Base-by-base conservation (phyloP, 2,329 filamentous ascomycete species). In the Alternaria alternata region DNA sequence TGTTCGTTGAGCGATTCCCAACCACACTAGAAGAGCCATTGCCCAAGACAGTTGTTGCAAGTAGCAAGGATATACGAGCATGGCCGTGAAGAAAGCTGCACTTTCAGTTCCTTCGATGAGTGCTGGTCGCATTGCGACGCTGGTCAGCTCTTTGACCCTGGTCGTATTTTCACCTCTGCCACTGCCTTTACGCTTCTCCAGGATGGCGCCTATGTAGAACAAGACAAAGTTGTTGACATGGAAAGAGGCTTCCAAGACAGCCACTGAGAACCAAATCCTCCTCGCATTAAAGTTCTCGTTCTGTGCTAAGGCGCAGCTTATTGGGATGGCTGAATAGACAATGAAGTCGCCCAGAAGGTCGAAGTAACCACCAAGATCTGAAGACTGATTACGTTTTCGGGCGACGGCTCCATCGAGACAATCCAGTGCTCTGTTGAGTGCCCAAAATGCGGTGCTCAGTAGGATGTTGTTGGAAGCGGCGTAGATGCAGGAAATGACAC, bases 371-470 rank as follows among this genome's bases (percentile, higher is more conserved):
- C 46, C 46, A 49, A 49, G 7, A 49, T 49, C 46, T 14, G 46
- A 49, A 22, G 46, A 36, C 30, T 49, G 46, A 1, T 49, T 49
- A 28, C 46, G 46, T 36, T n/a, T 16, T 20, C 46, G 28, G 18
- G 46, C 46, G 46, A 49, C 46, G n/a, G 46, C 46, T 18, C 46
- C 46, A 18, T 49, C 46, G n/a, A 49, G 46, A 49, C 46, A 49
- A 9, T 49, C 46, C 18, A 49, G 46, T 36, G 30, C 26, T 20
- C 46, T 49, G 46, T 49, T 49, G 1, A 49, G 14, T 24, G 28
- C 46, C 46, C 46, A 36, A 12, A 49, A 49, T 2, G 18, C n/a
- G 46, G 4, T 49, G 4, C 46, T 49, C 28, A 30, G 9, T 0
- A 30, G 28, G 28, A 30, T 30, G 9, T 30, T 11, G 28, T 30